Evolutionary conservation across 2,329 filamentous ascomycete genomes (phyloP), one percentile per base, ranked within the genome.

Genomic region (Penicillium rolfsii): DNA sequence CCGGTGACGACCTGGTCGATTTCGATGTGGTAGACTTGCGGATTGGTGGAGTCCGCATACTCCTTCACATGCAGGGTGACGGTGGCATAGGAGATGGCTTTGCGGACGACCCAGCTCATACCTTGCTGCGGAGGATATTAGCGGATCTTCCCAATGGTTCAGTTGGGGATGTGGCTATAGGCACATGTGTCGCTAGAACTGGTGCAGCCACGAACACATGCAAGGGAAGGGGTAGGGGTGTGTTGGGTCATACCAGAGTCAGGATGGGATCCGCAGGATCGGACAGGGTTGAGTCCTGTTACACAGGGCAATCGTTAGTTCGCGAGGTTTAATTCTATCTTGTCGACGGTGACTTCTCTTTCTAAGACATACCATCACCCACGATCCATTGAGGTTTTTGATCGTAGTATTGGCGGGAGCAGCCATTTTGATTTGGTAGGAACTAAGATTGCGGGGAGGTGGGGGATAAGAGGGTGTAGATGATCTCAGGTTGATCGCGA

Each of bases 261-360:
- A 97, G 87, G 64, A 89, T 85, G 1, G 87, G 81, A 62, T 93
- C 90, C 52, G 87, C 80, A 66, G 83, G 79, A 76, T 90, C 88
- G 61, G 90, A 93, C 67, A 93, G 81, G 64, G 80, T 78, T 74
- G 90, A 90, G 84, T 95, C 93, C 91, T 94, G 63, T 40, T 52
- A 43, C 24, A 60, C 40, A 63, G 30, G 19, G 56, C 11, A 14
- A 57, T 53, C 14, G 46, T 45, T 14, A 22, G 50, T 53, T 22
- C 33, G 30, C 35, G 28, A 5, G 30, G 35, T 22, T 22, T 26
- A 35, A 22, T 24, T 40, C 49, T 4, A 1, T 22, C 16, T 45
- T 14, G 11, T n/a, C 22, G 22, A 7, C 2, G n/a, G 22, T 12
- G 12, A 54, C 33, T 22, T 9, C n/a, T 41, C 8, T 16, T 53